Percentiles rank a stretch among this genome's conserved stretches.
phyloP scores from a whole-genome alignment of 768 basidiomycete species.

The Sporobolomyces roseus region DNA sequence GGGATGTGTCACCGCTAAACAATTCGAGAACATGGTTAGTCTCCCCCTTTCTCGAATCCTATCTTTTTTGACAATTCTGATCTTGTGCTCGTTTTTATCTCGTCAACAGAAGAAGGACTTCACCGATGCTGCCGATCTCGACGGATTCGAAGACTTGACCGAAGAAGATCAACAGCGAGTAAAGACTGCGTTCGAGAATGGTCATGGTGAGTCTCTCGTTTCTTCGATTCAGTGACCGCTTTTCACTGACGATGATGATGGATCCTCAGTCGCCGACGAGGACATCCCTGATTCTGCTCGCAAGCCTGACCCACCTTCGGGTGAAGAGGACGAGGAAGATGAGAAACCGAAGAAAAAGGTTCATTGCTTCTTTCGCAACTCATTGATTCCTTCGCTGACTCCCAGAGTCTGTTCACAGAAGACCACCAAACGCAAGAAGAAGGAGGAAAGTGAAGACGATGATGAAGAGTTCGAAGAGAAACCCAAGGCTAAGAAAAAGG shows the following conservation, averaged over 20 bases:
- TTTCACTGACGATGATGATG: no score
- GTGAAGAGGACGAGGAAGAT: constrained; percentile 2
- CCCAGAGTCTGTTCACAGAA: not conserved
- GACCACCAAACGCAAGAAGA: constrained; percentile 11
- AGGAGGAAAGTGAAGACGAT: constrained; percentile 8
- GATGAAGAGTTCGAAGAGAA: constrained; percentile 17
- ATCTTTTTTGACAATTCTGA: no score
- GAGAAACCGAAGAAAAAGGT: constrained; percentile 25
- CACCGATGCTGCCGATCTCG: constrained; percentile 62
- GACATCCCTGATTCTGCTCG: constrained; percentile 56
- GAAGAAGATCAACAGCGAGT: constrained; percentile 69
- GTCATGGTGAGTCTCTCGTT: no score
- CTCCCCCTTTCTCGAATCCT: no score
- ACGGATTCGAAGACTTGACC: constrained; percentile 73
- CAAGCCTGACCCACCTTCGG: constrained; percentile 30
- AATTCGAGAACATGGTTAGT: no score
- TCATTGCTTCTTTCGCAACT: no score
- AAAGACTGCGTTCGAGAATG: constrained; percentile 67
- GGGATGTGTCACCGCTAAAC: constrained; percentile 53
- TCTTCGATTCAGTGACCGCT: no score
- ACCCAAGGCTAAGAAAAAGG: constrained; percentile 29
- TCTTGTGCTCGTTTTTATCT: no score
- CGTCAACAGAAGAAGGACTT: constrained; percentile 64
- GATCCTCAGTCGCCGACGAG: constrained; percentile 75
- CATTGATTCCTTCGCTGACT: no score